phyloP scores from a whole-genome alignment of 192 early-diverging fungal species.

The Phlyctochytrium arcticum region DNA sequence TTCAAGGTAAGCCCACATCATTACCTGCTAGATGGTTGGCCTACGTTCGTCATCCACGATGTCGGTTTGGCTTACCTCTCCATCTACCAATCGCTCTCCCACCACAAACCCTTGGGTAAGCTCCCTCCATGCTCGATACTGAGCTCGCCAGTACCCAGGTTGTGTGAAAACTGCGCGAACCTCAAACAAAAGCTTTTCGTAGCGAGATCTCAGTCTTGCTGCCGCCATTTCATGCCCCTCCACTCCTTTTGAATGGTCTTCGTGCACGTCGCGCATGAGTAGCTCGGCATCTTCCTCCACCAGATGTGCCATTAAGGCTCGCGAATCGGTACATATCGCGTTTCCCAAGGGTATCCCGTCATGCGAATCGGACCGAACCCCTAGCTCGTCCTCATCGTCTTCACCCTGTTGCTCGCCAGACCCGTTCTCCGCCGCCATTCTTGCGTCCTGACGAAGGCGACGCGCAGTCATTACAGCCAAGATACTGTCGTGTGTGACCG shows the following conservation, averaged over 20 bases:
- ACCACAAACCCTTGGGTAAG: constrained; percentile 22
- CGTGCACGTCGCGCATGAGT: constrained; percentile 12
- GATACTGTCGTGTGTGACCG: constrained; percentile 60
- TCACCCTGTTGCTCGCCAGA: constrained; percentile 14
- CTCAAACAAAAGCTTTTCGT: constrained; percentile 26
- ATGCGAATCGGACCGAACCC: neutral
- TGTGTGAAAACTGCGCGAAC: constrained; percentile 31
- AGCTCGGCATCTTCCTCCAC: constrained; percentile 27
- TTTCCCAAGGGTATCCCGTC: constrained; percentile 14
- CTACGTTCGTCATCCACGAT: too few relatives aligned
- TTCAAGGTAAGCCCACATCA: constrained; percentile 87
- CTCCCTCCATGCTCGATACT: constrained; percentile 27
- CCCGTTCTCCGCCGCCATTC: constrained; percentile 1
- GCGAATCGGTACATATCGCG: constrained; percentile 4
- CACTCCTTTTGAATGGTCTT: neutral
- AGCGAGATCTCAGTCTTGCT: constrained; percentile 21
- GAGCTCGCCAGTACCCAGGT: constrained; percentile 42
- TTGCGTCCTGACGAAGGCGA: neutral
- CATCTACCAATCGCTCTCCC: constrained; percentile 85
- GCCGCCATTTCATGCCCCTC: constrained; percentile 6
- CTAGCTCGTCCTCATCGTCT: constrained; percentile 2
- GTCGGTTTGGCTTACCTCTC: too few relatives aligned
- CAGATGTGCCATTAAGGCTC: constrained; percentile 6
- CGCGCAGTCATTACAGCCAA: constrained; percentile 7
- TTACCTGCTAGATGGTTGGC: too few relatives aligned